Conservation (phyloP, 306 rosid genomes). For the Trifolium dubium region DNA sequence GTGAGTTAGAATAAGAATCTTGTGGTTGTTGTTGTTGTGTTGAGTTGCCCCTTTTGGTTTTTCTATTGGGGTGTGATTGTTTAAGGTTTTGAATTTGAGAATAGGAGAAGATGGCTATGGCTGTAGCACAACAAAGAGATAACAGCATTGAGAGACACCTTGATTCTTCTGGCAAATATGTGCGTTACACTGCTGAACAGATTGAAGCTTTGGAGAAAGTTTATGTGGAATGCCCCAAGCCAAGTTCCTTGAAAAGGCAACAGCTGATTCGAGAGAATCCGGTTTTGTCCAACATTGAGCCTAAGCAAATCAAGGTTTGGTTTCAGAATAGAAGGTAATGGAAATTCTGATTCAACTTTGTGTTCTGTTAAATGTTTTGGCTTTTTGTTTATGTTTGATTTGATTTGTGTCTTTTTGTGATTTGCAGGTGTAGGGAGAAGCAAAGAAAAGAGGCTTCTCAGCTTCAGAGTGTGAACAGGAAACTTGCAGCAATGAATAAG, state of each 20-base stretch:
- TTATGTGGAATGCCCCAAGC: constrained; percentile 91
- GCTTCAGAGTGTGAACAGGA: constrained; percentile 92
- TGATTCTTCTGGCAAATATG: constrained; percentile 84
- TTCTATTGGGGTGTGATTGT: neutral
- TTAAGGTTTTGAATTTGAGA: neutral
- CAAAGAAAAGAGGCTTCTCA: constrained; percentile 93
- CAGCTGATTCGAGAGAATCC: constrained; percentile 93
- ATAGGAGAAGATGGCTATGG: constrained; percentile 75
- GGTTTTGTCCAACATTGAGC: constrained; percentile 84
- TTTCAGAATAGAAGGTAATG: constrained; percentile 92
- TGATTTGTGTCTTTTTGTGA: constrained; percentile 15
- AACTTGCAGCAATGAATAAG: constrained; percentile 90
- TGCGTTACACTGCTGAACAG: constrained; percentile 90
- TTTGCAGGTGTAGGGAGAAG: constrained; percentile 93
- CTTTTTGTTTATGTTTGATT: neutral
- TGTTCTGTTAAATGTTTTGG: neutral
- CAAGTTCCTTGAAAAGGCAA: constrained; percentile 87
- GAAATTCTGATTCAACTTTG: neutral
- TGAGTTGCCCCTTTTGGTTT: neutral
- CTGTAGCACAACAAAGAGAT: constrained; percentile 81
- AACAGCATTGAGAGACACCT: constrained; percentile 79
- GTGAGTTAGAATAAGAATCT: constrained; percentile 14
- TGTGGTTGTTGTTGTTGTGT: neutral
- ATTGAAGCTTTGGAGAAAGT: constrained; percentile 94
- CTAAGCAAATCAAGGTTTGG: constrained; percentile 99